Evolutionary conservation across 1,139 yeast genomes (phyloP).

Genomic region (Spathaspora sp.): DNA sequence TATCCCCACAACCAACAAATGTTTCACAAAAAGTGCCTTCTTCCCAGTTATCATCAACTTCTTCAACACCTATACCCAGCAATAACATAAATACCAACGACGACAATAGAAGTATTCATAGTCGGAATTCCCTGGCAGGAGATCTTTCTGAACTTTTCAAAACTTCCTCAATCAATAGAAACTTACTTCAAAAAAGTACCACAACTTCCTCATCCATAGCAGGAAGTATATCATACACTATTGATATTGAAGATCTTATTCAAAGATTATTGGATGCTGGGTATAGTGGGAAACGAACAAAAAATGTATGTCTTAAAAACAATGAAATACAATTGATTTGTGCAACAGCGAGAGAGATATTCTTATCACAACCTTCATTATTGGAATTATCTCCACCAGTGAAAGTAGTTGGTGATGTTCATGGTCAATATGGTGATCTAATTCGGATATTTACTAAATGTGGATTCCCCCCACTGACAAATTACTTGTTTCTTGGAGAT

Average conservation of each 20-base stretch:
- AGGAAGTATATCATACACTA: conserved; percentile 28
- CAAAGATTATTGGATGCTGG: conserved; percentile 93
- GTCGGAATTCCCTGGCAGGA: conserved; percentile 12
- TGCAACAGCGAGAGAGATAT: conserved; percentile 82
- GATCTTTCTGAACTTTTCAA: conserved; percentile 11
- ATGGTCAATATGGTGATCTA: conserved; percentile 92
- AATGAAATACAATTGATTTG: conserved; percentile 86
- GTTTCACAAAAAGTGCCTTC: not conserved
- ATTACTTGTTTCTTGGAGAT: conserved; percentile 89
- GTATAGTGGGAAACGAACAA: conserved; percentile 88
- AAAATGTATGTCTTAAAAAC: conserved; percentile 83
- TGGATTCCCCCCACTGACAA: conserved; percentile 97
- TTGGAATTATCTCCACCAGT: conserved; percentile 93
- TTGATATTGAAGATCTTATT: conserved; percentile 85
- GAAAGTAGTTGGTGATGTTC: conserved; percentile 96
- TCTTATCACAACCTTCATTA: conserved; percentile 83
- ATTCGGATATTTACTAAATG: conserved; percentile 90
- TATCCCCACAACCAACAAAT: conserved; percentile 23
- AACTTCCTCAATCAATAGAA: conserved; percentile 7
- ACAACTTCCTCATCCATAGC: conserved; percentile 14
- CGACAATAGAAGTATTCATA: conserved; percentile 11
- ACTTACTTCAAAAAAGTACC: conserved; percentile 11
- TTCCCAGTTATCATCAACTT: conserved; percentile 6
- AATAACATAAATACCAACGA: conserved; percentile 5
- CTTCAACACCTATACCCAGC: conserved; percentile 4